These are phyloP conservation scores for Xylaria cubensis DNA, from an alignment of 495 filamentous ascomycete genomes.

Conservation along the genomic window DNA sequence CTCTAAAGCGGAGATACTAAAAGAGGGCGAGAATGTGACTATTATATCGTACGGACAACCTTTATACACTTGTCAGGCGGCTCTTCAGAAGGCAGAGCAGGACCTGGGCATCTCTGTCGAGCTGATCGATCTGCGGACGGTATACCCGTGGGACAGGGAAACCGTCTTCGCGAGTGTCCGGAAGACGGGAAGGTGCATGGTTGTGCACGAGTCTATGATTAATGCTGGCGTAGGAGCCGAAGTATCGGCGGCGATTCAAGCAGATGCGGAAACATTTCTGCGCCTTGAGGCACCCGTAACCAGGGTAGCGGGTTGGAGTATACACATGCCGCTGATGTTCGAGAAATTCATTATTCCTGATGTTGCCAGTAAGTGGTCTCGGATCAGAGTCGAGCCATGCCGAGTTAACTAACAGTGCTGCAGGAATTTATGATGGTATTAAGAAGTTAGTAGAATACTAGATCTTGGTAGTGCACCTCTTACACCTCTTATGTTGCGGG, in stretches of 20 bases:
- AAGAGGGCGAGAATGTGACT: constrained; percentile 83
- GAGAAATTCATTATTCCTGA: constrained; percentile 92
- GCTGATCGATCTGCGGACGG: constrained; percentile 87
- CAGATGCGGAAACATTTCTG: constrained; percentile 78
- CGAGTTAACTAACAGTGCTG: constrained; percentile 33
- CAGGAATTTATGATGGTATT: constrained; percentile 63
- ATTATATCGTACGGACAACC: constrained; percentile 92
- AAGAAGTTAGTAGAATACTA: constrained; percentile 55
- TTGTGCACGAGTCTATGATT: constrained; percentile 96
- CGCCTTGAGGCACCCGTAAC: constrained; percentile 90
- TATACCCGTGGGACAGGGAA: constrained; percentile 95
- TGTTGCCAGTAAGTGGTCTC: constrained; percentile 76
- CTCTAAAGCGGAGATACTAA: constrained; percentile 86
- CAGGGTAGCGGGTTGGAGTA: constrained; percentile 90
- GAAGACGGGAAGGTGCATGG: constrained; percentile 88
- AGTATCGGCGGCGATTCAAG: constrained; percentile 90
- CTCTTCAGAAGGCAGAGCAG: constrained; percentile 81
- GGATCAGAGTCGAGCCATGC: neutral
- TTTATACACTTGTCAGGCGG: constrained; percentile 83
- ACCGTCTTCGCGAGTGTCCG: constrained; percentile 82
- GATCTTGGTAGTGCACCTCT: neutral
- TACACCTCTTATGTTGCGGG: neutral
- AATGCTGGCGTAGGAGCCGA: constrained; percentile 95
- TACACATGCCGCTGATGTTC: constrained; percentile 80
- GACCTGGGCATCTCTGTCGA: constrained; percentile 82